Conservation (phyloP, 2,329 filamentous ascomycete species). For the Macroventuria anomochaeta region DNA sequence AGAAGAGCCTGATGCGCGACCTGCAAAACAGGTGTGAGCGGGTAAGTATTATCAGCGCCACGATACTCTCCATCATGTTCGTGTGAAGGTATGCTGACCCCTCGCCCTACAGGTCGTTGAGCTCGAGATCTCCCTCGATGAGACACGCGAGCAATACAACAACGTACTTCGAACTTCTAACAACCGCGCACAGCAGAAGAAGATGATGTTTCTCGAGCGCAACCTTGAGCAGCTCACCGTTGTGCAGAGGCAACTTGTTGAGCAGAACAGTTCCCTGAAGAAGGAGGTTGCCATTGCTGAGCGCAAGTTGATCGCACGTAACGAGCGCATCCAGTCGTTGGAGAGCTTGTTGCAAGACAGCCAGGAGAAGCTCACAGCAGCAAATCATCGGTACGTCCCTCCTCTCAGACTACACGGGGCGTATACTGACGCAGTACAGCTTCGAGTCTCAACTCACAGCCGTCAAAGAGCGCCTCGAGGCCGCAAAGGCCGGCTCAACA, state of each 20-base stretch:
- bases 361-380: slow-evolving; percentile 96
- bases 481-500: slow-evolving; percentile 89
- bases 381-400: slow-evolving; percentile 86
- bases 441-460: slow-evolving; percentile 97
- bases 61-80: slow-evolving; percentile 16
- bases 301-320: slow-evolving; percentile 92
- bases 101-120: slow-evolving; percentile 70
- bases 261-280: slow-evolving; percentile 92
- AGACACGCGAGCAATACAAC: slow-evolving; percentile 98
- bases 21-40: slow-evolving; percentile 97
- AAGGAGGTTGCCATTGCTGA: slow-evolving; percentile 99
- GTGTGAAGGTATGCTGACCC: slow-evolving; percentile 28
- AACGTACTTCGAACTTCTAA: slow-evolving; percentile 96
- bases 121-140: slow-evolving; percentile 95
- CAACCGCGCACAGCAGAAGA: slow-evolving; percentile 99
- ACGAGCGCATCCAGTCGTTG: slow-evolving; percentile 94
- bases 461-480: slow-evolving; percentile 96
- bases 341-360: slow-evolving; percentile 93
- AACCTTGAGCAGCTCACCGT: slow-evolving; percentile 98
- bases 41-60: slow-evolving; percentile 51
- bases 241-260: slow-evolving; percentile 95
- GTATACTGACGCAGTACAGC: slow-evolving; percentile 57
- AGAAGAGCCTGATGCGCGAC: slow-evolving; percentile 99
- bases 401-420: not conserved
- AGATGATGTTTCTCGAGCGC: slow-evolving; percentile 98